Evolutionary conservation across 257 asterid genomes (phyloP).

Genomic region (Knoxia roxburghii): DNA sequence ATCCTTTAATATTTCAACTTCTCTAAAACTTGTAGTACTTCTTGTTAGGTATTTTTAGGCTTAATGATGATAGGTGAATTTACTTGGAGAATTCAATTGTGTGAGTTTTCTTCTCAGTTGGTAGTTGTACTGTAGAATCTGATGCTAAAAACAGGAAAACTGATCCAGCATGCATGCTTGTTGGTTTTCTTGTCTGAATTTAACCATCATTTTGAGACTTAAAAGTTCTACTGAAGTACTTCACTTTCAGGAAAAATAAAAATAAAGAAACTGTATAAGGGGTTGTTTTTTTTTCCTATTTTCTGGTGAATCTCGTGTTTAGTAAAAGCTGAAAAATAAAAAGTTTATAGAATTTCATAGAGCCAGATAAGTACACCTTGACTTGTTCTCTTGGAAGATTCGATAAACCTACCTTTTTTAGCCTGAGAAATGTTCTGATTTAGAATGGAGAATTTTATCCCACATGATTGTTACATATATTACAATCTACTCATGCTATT

Average conservation of each 20-base stretch:
- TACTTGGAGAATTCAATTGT: not conserved
- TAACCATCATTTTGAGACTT: not conserved
- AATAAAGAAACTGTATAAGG: not conserved
- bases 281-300: not conserved
- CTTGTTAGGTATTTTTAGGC: not conserved
- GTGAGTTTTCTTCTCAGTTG: not conserved
- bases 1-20: not conserved
- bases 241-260: not conserved
- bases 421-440: too few relatives aligned
- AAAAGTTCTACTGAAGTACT: not conserved
- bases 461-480: too few relatives aligned
- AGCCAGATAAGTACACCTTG: not conserved
- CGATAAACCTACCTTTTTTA: not conserved
- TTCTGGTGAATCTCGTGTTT: too few relatives aligned
- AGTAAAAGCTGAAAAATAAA: not conserved
- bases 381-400: not conserved
- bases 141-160: too few relatives aligned
- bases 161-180: too few relatives aligned
- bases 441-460: too few relatives aligned
- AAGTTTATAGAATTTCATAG: not conserved
- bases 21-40: not conserved
- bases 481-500: not conserved
- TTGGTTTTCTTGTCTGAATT: too few relatives aligned
- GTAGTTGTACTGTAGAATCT: too few relatives aligned
- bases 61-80: not conserved